phyloP scores from a whole-genome alignment of 1,139 yeast species.

The Debaryomycetaceae sp. region DNA sequence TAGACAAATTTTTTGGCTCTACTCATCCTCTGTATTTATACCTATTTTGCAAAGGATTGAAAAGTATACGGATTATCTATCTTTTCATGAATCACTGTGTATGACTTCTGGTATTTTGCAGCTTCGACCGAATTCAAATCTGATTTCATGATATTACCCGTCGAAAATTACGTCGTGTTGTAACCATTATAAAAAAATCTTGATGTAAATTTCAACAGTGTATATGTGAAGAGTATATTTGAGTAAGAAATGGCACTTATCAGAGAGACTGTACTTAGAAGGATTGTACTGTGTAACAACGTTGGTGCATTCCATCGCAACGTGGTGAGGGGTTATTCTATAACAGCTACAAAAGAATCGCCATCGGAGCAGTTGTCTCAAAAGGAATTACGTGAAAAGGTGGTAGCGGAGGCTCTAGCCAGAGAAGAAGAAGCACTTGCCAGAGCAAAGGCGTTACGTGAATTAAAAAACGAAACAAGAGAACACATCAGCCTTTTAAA shows the following conservation, averaged over 20 bases:
- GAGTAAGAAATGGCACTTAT: not conserved
- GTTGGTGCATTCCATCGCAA: not conserved
- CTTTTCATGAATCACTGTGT: no score
- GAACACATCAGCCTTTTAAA: slow-evolving; percentile 32
- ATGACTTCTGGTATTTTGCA: no score
- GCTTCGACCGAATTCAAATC: no score
- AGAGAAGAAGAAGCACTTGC: slow-evolving; percentile 41
- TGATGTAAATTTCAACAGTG: no score
- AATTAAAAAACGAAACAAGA: slow-evolving; percentile 27
- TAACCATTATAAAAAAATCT: not conserved
- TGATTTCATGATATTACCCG: not conserved
- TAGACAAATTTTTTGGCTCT: no score
- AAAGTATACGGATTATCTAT: no score
- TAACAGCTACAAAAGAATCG: slow-evolving; percentile 5
- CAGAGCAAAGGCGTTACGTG: slow-evolving; percentile 34
- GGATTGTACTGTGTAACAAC: not conserved
- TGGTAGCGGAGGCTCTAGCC: slow-evolving; percentile 44
- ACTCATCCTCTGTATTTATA: no score
- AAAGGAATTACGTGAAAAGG: slow-evolving; percentile 37
- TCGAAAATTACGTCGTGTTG: not conserved
- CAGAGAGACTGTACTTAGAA: not conserved
- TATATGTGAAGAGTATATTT: no score
- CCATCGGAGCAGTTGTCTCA: slow-evolving; percentile 14
- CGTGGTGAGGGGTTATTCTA: slow-evolving; percentile 1
- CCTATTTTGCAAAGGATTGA: no score